Base-by-base conservation (phyloP, 352 stramenopile genomes). In the Globisporangium nagaii region DNA sequence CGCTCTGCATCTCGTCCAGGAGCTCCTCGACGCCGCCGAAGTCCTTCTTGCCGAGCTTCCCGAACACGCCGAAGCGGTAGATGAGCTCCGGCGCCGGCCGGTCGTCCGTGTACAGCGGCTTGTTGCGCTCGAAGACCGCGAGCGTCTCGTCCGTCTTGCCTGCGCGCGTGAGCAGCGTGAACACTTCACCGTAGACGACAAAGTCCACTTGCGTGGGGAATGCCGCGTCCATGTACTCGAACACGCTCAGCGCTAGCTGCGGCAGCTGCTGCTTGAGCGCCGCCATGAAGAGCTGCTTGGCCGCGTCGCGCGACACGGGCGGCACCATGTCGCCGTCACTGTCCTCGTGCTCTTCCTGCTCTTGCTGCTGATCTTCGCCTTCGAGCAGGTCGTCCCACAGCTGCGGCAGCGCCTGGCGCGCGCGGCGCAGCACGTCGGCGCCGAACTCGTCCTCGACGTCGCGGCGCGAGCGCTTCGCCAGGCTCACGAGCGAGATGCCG, bases 61-160 rank as follows among this genome's bases (percentile, higher is more conserved):
- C 75, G 13, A 69, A 70, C 17, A 81, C 68, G 15, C 79, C 73
- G 37, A 79, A 73, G 53, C 75, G 75, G 37, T 84, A 86, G 45
- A 88, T 65, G 25, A 90, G 74, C 49, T 87, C 77, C 1, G 71
- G 69, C 10, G 63, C 58, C 1, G 36, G 48, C 17, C 48, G 52
- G 20, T 60, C 56, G 13, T 70, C 47, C 8, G 42, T 53, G 55
- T 73, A 79, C 27, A 60, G 53, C 12, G 39, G 48, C 42, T 64
- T 60, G 17, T 57, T 62, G 49, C 62, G 54, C 47, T 75, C 57
- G 27, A 66, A 83, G 50, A 75, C 64, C 12, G 25, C 45, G 9
- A 54, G 60, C 49, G 73, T 73, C 24, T 37, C 46, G 22, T 65
- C 25, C 2, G 32, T 24, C 4, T 73, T 47, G 48, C 62, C 64